Evolutionary conservation across 495 filamentous ascomycete species (phyloP).

Genomic region (Hyaloscypha hepaticicola): DNA sequence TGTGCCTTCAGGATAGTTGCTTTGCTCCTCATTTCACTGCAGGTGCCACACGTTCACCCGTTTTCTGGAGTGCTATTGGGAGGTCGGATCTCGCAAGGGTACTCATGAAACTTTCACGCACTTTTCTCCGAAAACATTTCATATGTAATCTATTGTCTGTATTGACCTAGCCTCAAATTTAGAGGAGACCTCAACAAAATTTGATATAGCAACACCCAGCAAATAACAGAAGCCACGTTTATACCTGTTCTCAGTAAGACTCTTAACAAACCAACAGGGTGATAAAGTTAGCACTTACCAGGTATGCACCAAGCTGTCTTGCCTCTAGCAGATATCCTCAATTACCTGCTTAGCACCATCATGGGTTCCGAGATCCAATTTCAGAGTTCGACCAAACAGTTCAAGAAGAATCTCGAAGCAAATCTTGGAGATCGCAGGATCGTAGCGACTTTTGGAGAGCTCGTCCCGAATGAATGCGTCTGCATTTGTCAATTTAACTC

Average conservation of each 20-base stretch:
- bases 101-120: too few species aligned
- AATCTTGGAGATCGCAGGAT: slow-evolving; percentile 80
- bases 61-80: background rate
- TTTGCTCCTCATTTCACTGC: background rate
- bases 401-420: slow-evolving; percentile 92
- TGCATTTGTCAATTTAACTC: slow-evolving; percentile 22
- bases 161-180: too few species aligned
- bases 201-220: too few species aligned
- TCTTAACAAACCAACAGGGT: too few species aligned
- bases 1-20: background rate
- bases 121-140: too few species aligned
- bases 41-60: background rate
- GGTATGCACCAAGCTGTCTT: background rate
- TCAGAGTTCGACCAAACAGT: slow-evolving; percentile 76
- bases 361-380: slow-evolving; percentile 66
- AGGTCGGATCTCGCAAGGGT: background rate
- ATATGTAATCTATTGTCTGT: too few species aligned
- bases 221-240: too few species aligned
- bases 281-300: background rate
- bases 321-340: slow-evolving; percentile 55
- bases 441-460: slow-evolving; percentile 88
- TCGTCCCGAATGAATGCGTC: slow-evolving; percentile 97
- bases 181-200: too few species aligned
- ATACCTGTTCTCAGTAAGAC: too few species aligned
- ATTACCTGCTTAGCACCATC: slow-evolving; percentile 48